Percentiles rank a stretch among this genome's conserved stretches.
These are phyloP conservation scores for Colletotrichum sp. DNA, from an alignment of 2,329 filamentous ascomycete genomes.

Conservation along the genomic window DNA sequence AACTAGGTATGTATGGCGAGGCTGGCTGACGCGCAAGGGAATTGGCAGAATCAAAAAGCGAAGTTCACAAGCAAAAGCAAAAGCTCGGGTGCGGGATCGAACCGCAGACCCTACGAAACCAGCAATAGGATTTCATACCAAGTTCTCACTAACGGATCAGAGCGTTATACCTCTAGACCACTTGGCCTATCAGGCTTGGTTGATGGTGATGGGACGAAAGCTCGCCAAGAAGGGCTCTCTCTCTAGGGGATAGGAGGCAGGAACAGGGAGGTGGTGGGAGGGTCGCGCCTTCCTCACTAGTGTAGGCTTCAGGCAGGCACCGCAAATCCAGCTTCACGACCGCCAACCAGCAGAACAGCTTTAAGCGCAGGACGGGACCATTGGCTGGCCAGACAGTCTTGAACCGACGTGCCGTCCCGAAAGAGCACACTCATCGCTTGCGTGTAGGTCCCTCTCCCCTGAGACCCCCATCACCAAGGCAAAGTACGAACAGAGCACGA, in stretches of 20 bases:
- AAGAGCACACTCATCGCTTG: not conserved
- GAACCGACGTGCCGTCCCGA: not conserved
- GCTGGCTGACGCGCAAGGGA: not conserved
- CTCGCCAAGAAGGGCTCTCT: not conserved
- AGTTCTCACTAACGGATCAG: not conserved
- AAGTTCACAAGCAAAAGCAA: not conserved
- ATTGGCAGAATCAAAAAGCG: not conserved
- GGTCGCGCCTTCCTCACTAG: not conserved
- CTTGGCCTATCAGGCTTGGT: not conserved
- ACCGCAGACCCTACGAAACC: not conserved
- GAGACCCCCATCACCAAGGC: not conserved
- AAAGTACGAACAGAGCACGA: not conserved
- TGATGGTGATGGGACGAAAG: not conserved
- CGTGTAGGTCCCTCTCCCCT: not conserved
- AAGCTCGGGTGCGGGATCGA: not conserved
- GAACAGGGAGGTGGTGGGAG: not conserved
- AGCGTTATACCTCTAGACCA: not conserved
- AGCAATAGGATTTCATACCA: not conserved
- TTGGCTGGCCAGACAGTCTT: not conserved
- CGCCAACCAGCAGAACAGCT: not conserved
- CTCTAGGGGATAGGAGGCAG: not conserved
- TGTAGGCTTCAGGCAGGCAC: not conserved
- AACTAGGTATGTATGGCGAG: too few relatives aligned
- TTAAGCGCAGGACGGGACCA: fast-evolving
- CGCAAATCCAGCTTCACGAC: not conserved